Evolutionary conservation across 306 rosid species (phyloP).

Genomic region (Rosa multiflora): DNA sequence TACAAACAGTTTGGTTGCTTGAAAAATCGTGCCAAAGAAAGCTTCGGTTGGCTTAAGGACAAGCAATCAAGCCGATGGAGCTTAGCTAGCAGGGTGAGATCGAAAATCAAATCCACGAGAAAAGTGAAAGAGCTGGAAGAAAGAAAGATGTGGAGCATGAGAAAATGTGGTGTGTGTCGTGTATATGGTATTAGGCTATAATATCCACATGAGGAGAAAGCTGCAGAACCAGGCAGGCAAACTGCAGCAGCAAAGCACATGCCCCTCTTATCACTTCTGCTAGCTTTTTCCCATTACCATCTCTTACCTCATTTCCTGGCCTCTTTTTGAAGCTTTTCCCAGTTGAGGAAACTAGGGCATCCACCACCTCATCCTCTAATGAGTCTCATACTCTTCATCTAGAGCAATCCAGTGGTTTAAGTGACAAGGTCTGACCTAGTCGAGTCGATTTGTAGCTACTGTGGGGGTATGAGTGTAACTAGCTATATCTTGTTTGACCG

Average conservation of each 20-base stretch:
- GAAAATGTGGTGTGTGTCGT: constrained; percentile 28
- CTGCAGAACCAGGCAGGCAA: constrained; percentile 33
- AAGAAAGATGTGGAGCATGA: constrained; percentile 4
- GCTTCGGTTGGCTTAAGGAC: constrained; percentile 17
- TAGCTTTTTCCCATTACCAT: background rate
- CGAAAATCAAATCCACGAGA: background rate
- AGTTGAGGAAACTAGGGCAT: background rate
- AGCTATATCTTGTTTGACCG: background rate
- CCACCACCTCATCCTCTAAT: background rate
- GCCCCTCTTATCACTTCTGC: constrained; percentile 8
- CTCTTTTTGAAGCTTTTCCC: background rate
- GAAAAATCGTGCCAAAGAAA: constrained; percentile 23
- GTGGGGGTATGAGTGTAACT: background rate
- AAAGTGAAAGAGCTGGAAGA: background rate
- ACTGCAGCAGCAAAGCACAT: constrained; percentile 33
- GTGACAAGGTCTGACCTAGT: background rate
- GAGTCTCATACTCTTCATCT: background rate
- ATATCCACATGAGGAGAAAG: constrained; percentile 32
- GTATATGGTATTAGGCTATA: background rate
- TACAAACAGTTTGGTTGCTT: constrained; percentile 5
- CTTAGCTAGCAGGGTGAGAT: background rate
- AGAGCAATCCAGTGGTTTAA: background rate
- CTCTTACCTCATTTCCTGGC: background rate
- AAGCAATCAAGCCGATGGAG: constrained; percentile 23
- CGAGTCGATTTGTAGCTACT: background rate